These are phyloP conservation scores for Metschnikowia similis DNA, from an alignment of 805 yeast genomes.

Conservation along the genomic window DNA sequence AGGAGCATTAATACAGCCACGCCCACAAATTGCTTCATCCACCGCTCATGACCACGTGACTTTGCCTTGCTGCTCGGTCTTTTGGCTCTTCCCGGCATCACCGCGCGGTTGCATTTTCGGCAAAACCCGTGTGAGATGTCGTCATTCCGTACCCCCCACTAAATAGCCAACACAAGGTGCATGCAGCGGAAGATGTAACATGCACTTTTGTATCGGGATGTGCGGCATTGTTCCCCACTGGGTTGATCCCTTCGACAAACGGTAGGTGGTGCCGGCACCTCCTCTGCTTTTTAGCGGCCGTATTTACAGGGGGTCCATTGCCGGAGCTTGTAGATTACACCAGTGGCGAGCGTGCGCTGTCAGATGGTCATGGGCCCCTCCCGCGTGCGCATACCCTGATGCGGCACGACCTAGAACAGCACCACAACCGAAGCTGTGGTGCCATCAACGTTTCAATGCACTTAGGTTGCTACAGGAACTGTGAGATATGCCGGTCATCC, in stretches of 20 bases:
- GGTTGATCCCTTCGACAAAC: background rate
- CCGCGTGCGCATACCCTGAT: background rate
- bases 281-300: background rate
- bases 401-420: background rate
- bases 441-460: no score
- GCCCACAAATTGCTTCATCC: background rate
- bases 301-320: background rate
- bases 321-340: background rate
- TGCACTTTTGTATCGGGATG: background rate
- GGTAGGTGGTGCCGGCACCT: background rate
- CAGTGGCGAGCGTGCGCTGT: background rate
- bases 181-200: background rate
- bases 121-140: background rate
- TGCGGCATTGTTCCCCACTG: background rate
- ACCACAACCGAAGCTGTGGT: no score
- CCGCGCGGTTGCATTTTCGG: background rate
- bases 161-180: background rate
- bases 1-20: background rate
- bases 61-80: background rate
- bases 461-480: no score
- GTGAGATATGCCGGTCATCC: no score
- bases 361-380: background rate
- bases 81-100: background rate
- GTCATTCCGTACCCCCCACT: conserved; percentile 2
- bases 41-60: background rate